phyloP scores from a whole-genome alignment of 352 stramenopile species.

The Pythium monospermum region DNA sequence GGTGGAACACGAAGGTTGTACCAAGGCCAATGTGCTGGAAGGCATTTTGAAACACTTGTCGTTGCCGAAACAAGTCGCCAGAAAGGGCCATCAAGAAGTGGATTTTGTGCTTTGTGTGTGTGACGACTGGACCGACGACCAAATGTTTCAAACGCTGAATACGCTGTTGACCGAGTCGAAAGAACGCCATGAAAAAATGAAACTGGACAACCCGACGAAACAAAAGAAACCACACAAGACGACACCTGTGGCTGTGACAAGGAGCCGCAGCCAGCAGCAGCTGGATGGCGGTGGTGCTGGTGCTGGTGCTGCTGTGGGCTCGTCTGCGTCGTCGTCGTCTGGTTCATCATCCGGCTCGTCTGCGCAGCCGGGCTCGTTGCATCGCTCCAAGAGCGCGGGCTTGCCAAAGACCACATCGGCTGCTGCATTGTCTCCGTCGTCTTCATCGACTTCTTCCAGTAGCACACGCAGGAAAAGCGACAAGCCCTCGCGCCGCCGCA shows the following conservation, averaged over 20 bases:
- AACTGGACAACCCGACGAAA: conserved; percentile 20
- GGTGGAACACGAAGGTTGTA: conserved; percentile 76
- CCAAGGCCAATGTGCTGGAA: conserved; percentile 71
- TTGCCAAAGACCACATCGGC: background rate
- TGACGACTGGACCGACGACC: conserved; percentile 84
- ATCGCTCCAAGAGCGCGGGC: conserved; percentile 16
- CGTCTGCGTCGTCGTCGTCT: conserved; percentile 10
- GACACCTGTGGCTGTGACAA: background rate
- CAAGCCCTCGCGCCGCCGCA: conserved; percentile 11
- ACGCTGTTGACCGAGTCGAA: conserved; percentile 69
- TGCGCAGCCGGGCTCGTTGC: background rate
- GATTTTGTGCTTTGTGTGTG: conserved; percentile 88
- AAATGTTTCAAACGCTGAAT: conserved; percentile 89
- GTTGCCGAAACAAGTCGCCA: conserved; percentile 61
- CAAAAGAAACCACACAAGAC: conserved; percentile 27
- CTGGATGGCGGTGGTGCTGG: too few relatives aligned
- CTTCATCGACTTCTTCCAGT: background rate
- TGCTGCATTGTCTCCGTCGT: background rate
- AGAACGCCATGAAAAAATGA: conserved; percentile 54
- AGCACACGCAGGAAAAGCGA: conserved; percentile 12
- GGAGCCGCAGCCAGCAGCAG: too few relatives aligned
- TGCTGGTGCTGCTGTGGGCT: too few relatives aligned
- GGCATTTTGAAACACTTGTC: conserved; percentile 71
- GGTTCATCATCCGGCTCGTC: conserved; percentile 6
- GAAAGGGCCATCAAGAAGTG: conserved; percentile 58